phyloP scores from a whole-genome alignment of 768 basidiomycete genomes.

The Dacryopinax spathularia region DNA sequence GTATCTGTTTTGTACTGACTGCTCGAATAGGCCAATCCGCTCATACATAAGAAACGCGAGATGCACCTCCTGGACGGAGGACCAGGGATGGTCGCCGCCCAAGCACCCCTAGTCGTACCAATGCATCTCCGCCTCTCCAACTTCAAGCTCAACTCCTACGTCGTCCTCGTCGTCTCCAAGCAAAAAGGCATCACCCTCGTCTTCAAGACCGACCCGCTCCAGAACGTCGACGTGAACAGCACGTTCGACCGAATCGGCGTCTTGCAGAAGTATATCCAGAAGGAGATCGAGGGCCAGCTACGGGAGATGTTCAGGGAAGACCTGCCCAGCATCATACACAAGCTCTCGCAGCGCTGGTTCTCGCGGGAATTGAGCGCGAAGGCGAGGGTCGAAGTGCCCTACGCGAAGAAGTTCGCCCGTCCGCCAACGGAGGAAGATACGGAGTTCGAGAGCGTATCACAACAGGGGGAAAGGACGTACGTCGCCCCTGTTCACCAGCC shows the following conservation, averaged over 20 bases:
- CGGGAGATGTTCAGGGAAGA: constrained; percentile 98
- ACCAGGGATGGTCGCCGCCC: constrained; percentile 81
- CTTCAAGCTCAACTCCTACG: constrained; percentile 85
- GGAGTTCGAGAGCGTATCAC: constrained; percentile 4
- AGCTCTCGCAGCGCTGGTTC: constrained; percentile 90
- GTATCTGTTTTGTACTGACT: constrained; percentile 6
- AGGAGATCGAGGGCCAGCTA: constrained; percentile 91
- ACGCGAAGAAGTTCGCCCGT: constrained; percentile 42
- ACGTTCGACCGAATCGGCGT: constrained; percentile 97
- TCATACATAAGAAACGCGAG: constrained; percentile 83
- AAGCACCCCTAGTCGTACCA: constrained; percentile 88
- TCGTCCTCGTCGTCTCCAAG: constrained; percentile 92
- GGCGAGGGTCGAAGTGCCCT: constrained; percentile 86
- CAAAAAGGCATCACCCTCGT: constrained; percentile 98
- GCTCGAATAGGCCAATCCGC: constrained; percentile 68
- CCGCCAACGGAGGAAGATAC: constrained; percentile 6
- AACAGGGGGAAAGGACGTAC: not conserved
- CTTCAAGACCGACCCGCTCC: constrained; percentile 97
- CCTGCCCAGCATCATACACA: constrained; percentile 89
- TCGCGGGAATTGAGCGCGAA: constrained; percentile 17
- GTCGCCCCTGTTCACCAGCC: not conserved
- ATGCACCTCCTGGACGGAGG: constrained; percentile 75
- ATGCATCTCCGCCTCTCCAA: constrained; percentile 96
- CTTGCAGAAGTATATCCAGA: constrained; percentile 93
- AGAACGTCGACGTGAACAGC: constrained; percentile 93